Evolutionary conservation across 768 basidiomycete genomes (phyloP), one percentile per base, ranked within the genome.

Genomic region (Hemileccinum impolitum): DNA sequence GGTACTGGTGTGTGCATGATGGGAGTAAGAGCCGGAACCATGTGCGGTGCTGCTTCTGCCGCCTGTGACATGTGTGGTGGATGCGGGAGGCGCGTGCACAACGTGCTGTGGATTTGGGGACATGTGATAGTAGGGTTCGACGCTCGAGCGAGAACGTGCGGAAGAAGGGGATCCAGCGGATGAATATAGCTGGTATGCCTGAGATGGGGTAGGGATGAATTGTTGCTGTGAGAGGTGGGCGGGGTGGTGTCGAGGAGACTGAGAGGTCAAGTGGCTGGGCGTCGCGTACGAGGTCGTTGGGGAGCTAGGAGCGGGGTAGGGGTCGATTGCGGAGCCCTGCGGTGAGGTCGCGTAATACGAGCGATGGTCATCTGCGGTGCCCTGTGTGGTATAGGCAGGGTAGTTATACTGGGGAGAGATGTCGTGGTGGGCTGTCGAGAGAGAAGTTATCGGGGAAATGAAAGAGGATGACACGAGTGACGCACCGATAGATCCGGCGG

Each of bases 201-300:
- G 75, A 3, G 75, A 75, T 6, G 78, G 77, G 1, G 78, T 78
- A 5, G 77, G 75, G 36, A 78, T 75, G 55, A 79, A 79, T 6
- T 69, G 67, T 3, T 59, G 60, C 19, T 63, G 53, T 3, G 57
- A 0, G 25, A 42, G 49, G 10, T 60, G 60, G 25, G 32, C 3
- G 36, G 18, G 4, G 9, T 48, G 61, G 39, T 56, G 61, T 41
- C 56, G 57, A 39, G 53, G 51, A 26, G 54, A 1, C 35, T 55
- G 58, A n/a, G 51, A 38, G 43, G 23, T 57, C 37, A 57, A 18
- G 23, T 57, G 28, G 44, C 18, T 52, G 26, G 57, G 38, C 10
- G 60, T 18, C n/a, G 62, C 46, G 35, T 62, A 68, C 5, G 61
- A 54, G 40, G 26, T 51, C 17, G 55, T 39, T 1, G 62, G 57